A percentile compares a stretch with the other conserved stretches of the same genome.
phyloP scores from a whole-genome alignment of 176 grass and related monocot species.

The Typha latifolia region DNA sequence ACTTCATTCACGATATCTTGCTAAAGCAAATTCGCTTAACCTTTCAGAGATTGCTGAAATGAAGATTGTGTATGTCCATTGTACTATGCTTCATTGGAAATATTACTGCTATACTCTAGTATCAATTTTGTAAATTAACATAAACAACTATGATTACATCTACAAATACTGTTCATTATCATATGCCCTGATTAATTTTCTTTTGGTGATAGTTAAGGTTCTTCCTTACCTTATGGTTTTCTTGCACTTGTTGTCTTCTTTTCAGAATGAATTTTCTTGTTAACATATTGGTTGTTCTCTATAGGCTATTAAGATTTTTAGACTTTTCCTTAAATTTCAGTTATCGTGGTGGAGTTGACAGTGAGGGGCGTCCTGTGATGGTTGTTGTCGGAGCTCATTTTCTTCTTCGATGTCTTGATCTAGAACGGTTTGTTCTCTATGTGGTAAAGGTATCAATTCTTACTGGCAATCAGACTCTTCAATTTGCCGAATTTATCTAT shows the following conservation, averaged over 20 bases:
- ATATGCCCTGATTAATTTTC: too few relatives aligned
- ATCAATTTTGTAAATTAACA: neutral
- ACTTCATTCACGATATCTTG: slow-evolving; percentile 90
- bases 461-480: neutral
- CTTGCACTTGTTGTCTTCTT: too few relatives aligned
- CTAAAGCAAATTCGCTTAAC: slow-evolving; percentile 97
- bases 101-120: neutral
- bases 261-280: neutral
- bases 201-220: too few relatives aligned
- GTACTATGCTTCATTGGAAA: neutral
- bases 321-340: slow-evolving; percentile 33
- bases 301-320: slow-evolving; percentile 1
- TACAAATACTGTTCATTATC: too few relatives aligned
- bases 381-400: slow-evolving; percentile 94
- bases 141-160: neutral
- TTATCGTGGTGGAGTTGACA: slow-evolving; percentile 78
- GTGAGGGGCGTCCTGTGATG: slow-evolving; percentile 80
- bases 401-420: slow-evolving; percentile 90
- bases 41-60: slow-evolving; percentile 98
- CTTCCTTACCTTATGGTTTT: too few relatives aligned
- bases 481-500: neutral
- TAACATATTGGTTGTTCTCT: neutral
- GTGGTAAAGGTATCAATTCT: slow-evolving; percentile 55
- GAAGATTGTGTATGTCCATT: slow-evolving; percentile 83
- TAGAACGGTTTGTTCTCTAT: slow-evolving; percentile 81